phyloP scores from a whole-genome alignment of 306 rosid genomes.

The Dryas octopetala region DNA sequence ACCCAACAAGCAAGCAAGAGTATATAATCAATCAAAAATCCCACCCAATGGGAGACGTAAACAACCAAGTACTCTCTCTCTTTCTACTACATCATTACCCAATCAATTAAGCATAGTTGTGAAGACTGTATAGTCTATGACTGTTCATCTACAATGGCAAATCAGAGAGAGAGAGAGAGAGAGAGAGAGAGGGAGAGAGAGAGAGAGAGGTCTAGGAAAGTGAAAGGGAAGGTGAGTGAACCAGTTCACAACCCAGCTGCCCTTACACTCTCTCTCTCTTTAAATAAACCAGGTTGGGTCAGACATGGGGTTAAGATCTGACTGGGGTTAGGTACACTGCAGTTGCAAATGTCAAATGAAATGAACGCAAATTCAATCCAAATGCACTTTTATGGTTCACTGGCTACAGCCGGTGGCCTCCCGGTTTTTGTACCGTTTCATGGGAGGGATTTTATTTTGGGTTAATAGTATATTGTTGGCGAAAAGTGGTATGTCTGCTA shows the following conservation, averaged over 20 bases:
- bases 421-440: conserved; percentile 46
- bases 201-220: neutral
- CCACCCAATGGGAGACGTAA: neutral
- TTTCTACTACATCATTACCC: conserved; percentile 40
- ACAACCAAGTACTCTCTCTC: conserved; percentile 18
- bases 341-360: conserved; percentile 49
- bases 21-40: neutral
- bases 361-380: conserved; percentile 49
- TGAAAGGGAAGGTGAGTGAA: conserved; percentile 32
- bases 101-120: conserved; percentile 20
- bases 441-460: conserved; percentile 12
- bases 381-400: conserved; percentile 44
- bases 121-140: conserved; percentile 12
- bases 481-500: neutral
- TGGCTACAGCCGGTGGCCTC: conserved; percentile 35
- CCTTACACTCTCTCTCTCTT: conserved; percentile 26
- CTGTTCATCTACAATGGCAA: conserved; percentile 33
- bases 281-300: conserved; percentile 54
- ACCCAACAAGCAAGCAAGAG: conserved; percentile 13
- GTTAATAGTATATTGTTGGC: neutral
- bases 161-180: neutral
- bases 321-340: conserved; percentile 58
- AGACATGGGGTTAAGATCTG: conserved; percentile 47
- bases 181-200: neutral
- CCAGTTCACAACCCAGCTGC: conserved; percentile 50